Conservation (phyloP, 2,329 filamentous ascomycete genomes). For the Cordyceps fumosorosea region DNA sequence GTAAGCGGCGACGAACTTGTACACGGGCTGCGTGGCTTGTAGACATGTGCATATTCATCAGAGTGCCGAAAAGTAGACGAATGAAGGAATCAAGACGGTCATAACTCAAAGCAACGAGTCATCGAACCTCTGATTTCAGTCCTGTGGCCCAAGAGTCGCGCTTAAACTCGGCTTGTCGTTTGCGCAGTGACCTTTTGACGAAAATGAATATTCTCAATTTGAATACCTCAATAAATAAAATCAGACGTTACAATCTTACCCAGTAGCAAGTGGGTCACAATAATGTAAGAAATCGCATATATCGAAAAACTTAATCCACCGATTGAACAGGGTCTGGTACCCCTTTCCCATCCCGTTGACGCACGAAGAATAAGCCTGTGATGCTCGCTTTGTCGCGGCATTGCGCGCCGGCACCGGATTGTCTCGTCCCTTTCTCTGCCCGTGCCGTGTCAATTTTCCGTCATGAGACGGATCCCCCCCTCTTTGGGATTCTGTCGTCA, state of each 20-base stretch:
- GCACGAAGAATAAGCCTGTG: neutral
- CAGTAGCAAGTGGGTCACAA: neutral
- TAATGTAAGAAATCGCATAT: neutral
- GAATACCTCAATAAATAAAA: neutral
- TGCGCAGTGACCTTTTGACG: neutral
- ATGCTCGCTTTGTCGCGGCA: conserved; percentile 8
- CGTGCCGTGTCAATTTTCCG: too few relatives aligned
- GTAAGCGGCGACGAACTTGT: too few relatives aligned
- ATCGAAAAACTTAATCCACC: neutral
- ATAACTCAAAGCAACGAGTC: too few relatives aligned
- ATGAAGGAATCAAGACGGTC: too few relatives aligned
- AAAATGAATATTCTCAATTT: neutral
- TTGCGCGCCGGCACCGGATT: neutral
- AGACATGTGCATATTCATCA: neutral
- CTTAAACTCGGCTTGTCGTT: neutral
- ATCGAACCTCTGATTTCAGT: too few relatives aligned
- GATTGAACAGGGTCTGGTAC: neutral
- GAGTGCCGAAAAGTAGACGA: too few relatives aligned
- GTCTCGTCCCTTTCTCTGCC: too few relatives aligned
- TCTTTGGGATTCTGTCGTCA: neutral
- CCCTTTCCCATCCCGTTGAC: neutral
- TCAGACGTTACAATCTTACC: neutral
- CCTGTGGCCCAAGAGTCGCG: neutral
- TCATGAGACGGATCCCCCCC: neutral
- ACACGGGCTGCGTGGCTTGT: too few relatives aligned